A percentile compares a stretch with the other conserved stretches of the same genome.
Evolutionary conservation across 2,329 filamentous ascomycete genomes (phyloP).

Genomic region (Diaporthe nobilis): DNA sequence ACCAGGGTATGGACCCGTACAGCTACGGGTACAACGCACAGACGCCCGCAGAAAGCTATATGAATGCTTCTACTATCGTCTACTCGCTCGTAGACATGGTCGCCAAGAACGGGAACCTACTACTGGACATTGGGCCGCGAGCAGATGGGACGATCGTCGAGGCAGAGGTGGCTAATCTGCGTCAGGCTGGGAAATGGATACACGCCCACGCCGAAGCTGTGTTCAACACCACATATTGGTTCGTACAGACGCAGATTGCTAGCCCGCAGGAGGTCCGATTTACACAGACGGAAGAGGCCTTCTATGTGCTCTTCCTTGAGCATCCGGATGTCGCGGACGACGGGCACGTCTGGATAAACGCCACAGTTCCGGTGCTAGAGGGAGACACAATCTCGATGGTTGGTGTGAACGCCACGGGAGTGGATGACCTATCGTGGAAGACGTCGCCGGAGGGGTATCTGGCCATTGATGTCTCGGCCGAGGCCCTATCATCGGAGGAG

Average conservation of each 20-base stretch:
- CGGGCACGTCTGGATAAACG: conserved; percentile 53
- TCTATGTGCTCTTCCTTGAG: conserved; percentile 59
- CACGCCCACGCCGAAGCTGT: conserved; percentile 66
- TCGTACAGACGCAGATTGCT: conserved; percentile 58
- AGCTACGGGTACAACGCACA: conserved; percentile 72
- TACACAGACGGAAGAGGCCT: conserved; percentile 60
- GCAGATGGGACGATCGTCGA: conserved; percentile 68
- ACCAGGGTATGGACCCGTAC: conserved; percentile 72
- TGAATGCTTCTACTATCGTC: conserved; percentile 65
- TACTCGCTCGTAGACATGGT: conserved; percentile 65
- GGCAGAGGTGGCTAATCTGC: conserved; percentile 61
- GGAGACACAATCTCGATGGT: conserved; percentile 61
- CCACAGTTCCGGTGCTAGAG: conserved; percentile 57
- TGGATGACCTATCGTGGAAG: conserved; percentile 29
- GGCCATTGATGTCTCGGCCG: conserved; percentile 50
- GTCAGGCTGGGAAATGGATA: conserved; percentile 68
- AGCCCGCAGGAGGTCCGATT: conserved; percentile 55
- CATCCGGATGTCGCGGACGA: conserved; percentile 50
- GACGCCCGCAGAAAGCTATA: conserved; percentile 63
- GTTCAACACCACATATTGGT: conserved; percentile 70
- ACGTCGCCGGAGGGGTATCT: conserved; percentile 44
- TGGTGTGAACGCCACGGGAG: conserved; percentile 46
- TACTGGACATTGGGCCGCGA: conserved; percentile 69
- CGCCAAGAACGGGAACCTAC: conserved; percentile 68
- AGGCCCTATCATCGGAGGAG: conserved; percentile 50